phyloP scores from a whole-genome alignment of 2,329 filamentous ascomycete species.

The Aspergillus niger region DNA sequence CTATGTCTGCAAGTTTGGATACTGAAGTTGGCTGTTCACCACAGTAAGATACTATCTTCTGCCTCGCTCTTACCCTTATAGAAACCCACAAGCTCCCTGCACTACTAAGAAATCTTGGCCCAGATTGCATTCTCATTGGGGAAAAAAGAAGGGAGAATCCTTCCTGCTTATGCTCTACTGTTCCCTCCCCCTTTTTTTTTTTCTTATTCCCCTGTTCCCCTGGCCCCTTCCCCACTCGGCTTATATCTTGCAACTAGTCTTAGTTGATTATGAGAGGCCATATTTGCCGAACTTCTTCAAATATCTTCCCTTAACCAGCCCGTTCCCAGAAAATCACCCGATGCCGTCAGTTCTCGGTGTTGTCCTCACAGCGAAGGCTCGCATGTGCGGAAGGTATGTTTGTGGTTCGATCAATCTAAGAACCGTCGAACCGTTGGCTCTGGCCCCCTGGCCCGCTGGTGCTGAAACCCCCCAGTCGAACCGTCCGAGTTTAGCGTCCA shows the following conservation, averaged over 20 bases:
- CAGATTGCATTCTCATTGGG: not conserved
- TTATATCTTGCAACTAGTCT: not conserved
- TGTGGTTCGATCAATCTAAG: not conserved
- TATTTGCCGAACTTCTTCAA: not conserved
- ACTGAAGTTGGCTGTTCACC: not conserved
- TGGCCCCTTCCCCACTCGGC: constrained; percentile 4
- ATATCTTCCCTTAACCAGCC: not conserved
- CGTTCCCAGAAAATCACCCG: not conserved
- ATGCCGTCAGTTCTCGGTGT: not conserved
- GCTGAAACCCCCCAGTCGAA: constrained; percentile 14
- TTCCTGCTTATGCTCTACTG: constrained; percentile 1
- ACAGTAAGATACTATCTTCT: not conserved
- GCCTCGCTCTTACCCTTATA: not conserved
- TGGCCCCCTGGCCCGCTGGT: constrained; percentile 18
- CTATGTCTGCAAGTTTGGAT: not conserved
- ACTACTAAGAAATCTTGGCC: not conserved
- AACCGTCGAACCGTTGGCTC: not conserved
- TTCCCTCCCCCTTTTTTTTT: constrained; percentile 1
- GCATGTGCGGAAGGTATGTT: not conserved
- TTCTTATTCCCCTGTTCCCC: not conserved
- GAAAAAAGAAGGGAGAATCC: not conserved
- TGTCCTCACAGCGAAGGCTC: not conserved
- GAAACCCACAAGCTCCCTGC: not conserved
- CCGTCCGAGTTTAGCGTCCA: constrained; percentile 21
- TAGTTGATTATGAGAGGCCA: not conserved